Base-by-base conservation (phyloP, 1,284 basidiomycete genomes). In the Papiliotrema nemorosa region DNA sequence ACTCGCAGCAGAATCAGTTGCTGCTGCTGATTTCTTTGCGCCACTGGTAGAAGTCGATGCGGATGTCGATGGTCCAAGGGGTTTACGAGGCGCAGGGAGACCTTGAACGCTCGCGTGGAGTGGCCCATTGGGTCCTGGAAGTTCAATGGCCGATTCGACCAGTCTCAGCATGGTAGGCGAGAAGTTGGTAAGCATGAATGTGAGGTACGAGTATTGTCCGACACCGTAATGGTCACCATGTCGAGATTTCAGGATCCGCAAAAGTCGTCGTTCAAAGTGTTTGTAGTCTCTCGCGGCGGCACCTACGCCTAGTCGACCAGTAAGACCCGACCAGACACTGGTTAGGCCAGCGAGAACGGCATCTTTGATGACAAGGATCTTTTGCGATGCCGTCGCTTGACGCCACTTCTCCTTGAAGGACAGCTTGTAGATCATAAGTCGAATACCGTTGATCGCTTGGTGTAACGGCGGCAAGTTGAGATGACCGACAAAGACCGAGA, bases 401-500 rank as follows among this genome's bases (percentile, higher is more conserved):
- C 55, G 55, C 26, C 57, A 50, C 24, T 56, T 54, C 43, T 64
- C 60, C 64, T 21, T 60, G 57, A 49, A 69, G 58, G 21, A 63
- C 57, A 33, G 64, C 55, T 9, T 61, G 57, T 12, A 65, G 41
- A 13, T 58, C 51, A 29, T 60, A 55, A 4, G 58, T 51, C 59
- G 61, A 5, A 54, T 49, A 25, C 60, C 59, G 29, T 58, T 62
- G 36, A 71, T 58, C 16, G 71, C 64, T 2, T 60, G 58, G 2
- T 66, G 65, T 3, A 71, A 54, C 2, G 64, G 55, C 1, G 70
- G 70, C 7, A 73, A 57, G 20, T 54, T 47, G 44, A 70, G 49
- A 36, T 72, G 57, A 10, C 68, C 67, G 34, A 72, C 47, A 43
- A 59, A 67, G 38, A 72, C 55, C n/a, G 65, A 68, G 16, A 72